Evolutionary conservation across 257 asterid genomes (phyloP).

Genomic region (Mentha longifolia): DNA sequence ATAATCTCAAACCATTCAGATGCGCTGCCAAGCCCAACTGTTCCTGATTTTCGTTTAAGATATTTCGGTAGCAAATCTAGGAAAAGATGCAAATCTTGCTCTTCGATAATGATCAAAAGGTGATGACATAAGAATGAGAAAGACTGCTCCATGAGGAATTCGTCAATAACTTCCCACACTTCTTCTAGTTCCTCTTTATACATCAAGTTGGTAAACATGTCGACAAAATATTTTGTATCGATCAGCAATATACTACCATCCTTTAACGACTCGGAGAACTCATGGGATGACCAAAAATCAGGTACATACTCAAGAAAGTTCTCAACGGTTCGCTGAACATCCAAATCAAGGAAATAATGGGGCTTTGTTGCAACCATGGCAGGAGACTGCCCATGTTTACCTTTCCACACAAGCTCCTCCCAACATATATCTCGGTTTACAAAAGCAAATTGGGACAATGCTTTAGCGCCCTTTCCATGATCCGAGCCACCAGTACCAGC

Average conservation of each 20-base stretch:
- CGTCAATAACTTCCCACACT: slow-evolving; percentile 79
- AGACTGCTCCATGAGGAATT: slow-evolving; percentile 70
- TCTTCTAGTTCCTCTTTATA: slow-evolving; percentile 71
- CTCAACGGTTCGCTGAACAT: slow-evolving; percentile 85
- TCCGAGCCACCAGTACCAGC: slow-evolving; percentile 53
- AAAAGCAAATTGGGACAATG: slow-evolving; percentile 89
- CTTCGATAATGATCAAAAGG: slow-evolving; percentile 85
- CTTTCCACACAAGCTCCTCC: slow-evolving; percentile 99
- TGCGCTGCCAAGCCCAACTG: slow-evolving; percentile 38
- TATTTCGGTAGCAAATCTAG: slow-evolving; percentile 64
- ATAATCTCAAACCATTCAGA: slow-evolving; percentile 72
- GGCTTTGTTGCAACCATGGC: slow-evolving; percentile 99
- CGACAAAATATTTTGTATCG: slow-evolving; percentile 66
- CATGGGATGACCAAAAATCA: slow-evolving; percentile 88
- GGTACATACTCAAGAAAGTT: slow-evolving; percentile 94
- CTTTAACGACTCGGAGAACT: slow-evolving; percentile 84
- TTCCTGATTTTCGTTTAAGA: slow-evolving; percentile 55
- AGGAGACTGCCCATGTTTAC: slow-evolving; percentile 97
- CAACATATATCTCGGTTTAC: slow-evolving; percentile 89
- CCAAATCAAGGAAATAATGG: slow-evolving; percentile 95
- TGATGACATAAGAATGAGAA: slow-evolving; percentile 81
- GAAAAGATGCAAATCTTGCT: slow-evolving; percentile 66
- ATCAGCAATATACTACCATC: slow-evolving; percentile 75
- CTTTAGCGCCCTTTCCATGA: slow-evolving; percentile 93
- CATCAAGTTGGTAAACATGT: slow-evolving; percentile 75